Conservation (phyloP, 23 red algal genomes). For the Gracilariopsis chorda region DNA sequence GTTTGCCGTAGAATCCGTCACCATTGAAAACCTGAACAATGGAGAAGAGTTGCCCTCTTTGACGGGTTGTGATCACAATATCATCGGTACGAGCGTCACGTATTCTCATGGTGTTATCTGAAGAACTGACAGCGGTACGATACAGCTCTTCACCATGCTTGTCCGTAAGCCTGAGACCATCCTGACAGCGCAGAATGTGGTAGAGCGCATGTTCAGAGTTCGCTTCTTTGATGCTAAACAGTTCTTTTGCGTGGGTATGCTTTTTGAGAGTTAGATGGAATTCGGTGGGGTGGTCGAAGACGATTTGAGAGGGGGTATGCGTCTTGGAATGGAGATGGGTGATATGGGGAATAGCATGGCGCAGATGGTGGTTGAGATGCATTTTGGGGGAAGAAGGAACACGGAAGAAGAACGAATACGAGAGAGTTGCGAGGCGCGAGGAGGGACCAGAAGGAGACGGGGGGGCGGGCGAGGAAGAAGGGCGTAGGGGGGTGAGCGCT, state of each 20-base stretch:
- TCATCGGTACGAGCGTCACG: background rate
- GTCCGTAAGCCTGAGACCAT: conserved; percentile 10
- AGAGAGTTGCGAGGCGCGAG: no score
- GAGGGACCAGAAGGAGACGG: no score
- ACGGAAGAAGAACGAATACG: no score
- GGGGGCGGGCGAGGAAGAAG: no score
- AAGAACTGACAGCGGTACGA: background rate
- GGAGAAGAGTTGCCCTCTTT: background rate
- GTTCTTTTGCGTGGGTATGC: conserved; percentile 11
- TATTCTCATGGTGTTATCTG: conserved; percentile 11
- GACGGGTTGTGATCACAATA: background rate
- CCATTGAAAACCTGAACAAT: conserved; percentile 3
- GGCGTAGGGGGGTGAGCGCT: no score
- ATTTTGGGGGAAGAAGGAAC: background rate
- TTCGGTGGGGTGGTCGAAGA: background rate
- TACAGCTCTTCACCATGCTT: background rate
- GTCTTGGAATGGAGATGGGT: background rate
- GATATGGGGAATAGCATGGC: background rate
- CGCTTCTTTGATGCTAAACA: background rate
- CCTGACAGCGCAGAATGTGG: conserved; percentile 1
- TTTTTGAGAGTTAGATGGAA: conserved; percentile 4
- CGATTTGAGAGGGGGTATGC: background rate
- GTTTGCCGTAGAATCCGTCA: conserved; percentile 9
- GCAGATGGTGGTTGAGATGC: background rate
- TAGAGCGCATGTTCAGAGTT: background rate